Evolutionary conservation across 202 grass and related monocot genomes (phyloP), one percentile per base, ranked within the genome.

Genomic region (Eragrostis tef): DNA sequence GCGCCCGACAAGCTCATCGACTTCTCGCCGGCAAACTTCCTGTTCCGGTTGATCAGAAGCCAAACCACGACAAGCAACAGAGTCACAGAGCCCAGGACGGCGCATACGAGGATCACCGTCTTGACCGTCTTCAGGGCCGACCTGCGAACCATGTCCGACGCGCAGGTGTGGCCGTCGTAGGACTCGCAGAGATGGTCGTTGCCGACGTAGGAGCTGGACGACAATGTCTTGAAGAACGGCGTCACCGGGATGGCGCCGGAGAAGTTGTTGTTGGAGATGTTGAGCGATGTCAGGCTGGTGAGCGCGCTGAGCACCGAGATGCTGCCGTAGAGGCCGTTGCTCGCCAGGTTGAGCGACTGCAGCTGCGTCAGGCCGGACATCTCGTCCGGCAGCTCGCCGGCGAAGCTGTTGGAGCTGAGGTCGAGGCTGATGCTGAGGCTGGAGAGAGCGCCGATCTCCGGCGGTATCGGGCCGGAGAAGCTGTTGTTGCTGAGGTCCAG

Each of bases 201-300:
- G 69, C 75, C 46, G 8, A 81, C 45, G 84, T 95, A 93, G 9
- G 92, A 98, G 78, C 46, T 91, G 1, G 79, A 70, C 0, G 90
- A 90, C 56, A 95, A 19, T 22, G 88, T 98, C 86, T 74, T 87
- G 76, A 98, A 95, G 84, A 95, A 98, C 2, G 92, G 90, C 11
- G 92, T 88, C 51, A 91, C 80, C 0, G 95, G 95, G 80, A 98
- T 95, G 0, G 95, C 92, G 4, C 95, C 92, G 4, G 92, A 98
- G 87, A 98, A 98, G 74, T 98, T 98, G 69, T 98, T 98, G 84
- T 84, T 90, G 0, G 96, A 98, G 73, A 98, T 91, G 87, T 98
- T 90, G 70, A 98, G 90, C 42, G 85, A 93, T 24, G 92, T 88
- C 64, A 98, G 85, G 68, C 96, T 98, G 47, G 88, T 91, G 70